Conservation (phyloP, 768 basidiomycete species). For the Termitomyces sp. region DNA sequence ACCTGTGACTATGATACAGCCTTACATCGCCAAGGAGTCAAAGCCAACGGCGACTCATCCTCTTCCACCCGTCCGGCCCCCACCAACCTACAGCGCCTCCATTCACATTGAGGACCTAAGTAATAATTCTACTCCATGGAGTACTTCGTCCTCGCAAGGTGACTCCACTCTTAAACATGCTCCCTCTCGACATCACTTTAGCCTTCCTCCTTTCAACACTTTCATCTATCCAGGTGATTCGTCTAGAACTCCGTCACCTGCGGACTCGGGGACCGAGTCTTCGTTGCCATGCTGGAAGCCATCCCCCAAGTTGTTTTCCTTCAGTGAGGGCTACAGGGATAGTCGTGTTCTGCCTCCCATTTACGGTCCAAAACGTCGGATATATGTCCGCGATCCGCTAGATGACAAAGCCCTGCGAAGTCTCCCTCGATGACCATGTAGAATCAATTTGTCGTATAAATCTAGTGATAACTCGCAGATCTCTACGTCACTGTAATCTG, state of each 20-base stretch:
- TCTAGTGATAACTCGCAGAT: neutral
- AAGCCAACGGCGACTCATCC: neutral
- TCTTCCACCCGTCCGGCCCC: neutral
- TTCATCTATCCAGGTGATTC: neutral
- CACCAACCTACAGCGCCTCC: neutral
- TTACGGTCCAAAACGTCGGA: slow-evolving; percentile 43
- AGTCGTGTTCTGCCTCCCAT: slow-evolving; percentile 59
- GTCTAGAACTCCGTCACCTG: neutral
- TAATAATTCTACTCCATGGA: neutral
- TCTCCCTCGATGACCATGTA: slow-evolving; percentile 21
- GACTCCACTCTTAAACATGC: neutral
- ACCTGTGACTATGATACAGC: slow-evolving; percentile 36
- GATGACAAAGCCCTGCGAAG: slow-evolving; percentile 60
- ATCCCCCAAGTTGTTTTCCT: slow-evolving; percentile 7
- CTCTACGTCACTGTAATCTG: neutral
- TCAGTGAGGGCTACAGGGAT: slow-evolving; percentile 15
- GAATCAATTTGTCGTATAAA: neutral
- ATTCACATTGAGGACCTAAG: neutral
- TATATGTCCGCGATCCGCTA: slow-evolving; percentile 52
- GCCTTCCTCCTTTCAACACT: slow-evolving; percentile 8
- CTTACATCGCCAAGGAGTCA: slow-evolving; percentile 21
- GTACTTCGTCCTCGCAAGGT: neutral
- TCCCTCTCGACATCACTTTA: neutral
- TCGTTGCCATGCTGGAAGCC: slow-evolving; percentile 1
- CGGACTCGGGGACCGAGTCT: neutral